Base-by-base conservation (phyloP, 2,329 filamentous ascomycete species). In the Aspergillus amoenus region DNA sequence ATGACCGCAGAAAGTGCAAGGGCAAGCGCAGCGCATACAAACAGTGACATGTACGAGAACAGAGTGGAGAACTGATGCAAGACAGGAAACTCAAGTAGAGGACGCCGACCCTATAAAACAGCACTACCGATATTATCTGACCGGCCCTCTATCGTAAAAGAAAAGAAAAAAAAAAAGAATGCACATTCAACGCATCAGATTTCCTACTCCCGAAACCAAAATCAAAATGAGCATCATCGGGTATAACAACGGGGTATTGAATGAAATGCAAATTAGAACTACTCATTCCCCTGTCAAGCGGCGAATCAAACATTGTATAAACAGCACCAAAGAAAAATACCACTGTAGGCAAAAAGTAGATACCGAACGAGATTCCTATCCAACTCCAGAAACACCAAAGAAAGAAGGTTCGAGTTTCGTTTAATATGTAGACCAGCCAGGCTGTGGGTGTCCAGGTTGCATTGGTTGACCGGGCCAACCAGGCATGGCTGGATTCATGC, bases 361-460 rank as follows among this genome's bases (percentile, higher is more conserved):
- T 27, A 52, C 55, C 50, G 17, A 40, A 47, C 21, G 52, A 30
- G 15, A 32, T 51, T 48, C 57, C 39, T 57, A 57, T 52, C 48
- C 27, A 34, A 50, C 56, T 58, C 42, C 53, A 46, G 57, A 67
- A 30, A 68, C 61, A 61, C 65, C 62, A 62, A 21, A 37, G 17
- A 58, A 54, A 52, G 41, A 65, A 58, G 61, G 65, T 56, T 61
- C 48, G 68, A 68, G 52, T 18, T 40, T 56, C 49, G 17, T 57
- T 60, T 42, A 76, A 62, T 75, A 76, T 44, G 68, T 67, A 44
- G 73, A 74, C 69, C 73, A 75, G 48, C 73, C 73, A 27, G 67
- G 68, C 51, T 74, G 74, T 13, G 72, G 68, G 48, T 75, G 73
- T 48, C 70, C 71, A 5, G 73, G 69, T 55, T 72, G 73, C 65